Conservation (phyloP, 2,329 filamentous ascomycete species). For the Ophiostoma sp. region DNA sequence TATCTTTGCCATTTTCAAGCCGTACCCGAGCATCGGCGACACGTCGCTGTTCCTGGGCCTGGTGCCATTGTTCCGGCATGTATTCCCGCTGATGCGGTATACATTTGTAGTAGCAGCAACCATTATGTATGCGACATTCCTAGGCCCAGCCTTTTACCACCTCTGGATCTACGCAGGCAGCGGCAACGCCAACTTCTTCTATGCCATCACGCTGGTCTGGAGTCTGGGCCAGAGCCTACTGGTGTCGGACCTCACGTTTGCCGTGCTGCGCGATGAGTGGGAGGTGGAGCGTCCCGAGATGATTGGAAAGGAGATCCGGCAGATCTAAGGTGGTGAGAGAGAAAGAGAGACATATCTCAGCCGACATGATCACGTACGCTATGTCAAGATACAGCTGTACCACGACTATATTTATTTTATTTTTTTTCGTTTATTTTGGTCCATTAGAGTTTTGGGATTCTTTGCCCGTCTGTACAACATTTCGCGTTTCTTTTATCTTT, state of each 20-base stretch:
- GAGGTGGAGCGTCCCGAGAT: conserved; percentile 87
- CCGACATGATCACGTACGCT: not conserved
- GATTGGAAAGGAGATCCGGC: conserved; percentile 78
- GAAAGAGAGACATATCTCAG: not conserved
- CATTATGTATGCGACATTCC: conserved; percentile 77
- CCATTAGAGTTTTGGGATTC: not conserved
- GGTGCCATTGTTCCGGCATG: conserved; percentile 80
- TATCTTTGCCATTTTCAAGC: conserved; percentile 92
- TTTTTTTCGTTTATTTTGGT: not conserved
- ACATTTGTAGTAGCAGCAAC: conserved; percentile 79
- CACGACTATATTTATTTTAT: not conserved
- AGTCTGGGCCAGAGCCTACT: conserved; percentile 82
- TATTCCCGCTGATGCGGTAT: conserved; percentile 91
- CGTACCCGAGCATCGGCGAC: conserved; percentile 90
- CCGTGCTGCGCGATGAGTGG: conserved; percentile 85
- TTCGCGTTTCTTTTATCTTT: not conserved
- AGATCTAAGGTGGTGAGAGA: conserved; percentile 51
- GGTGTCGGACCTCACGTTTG: conserved; percentile 82
- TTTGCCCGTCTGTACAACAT: conserved; percentile 1
- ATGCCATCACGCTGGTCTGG: conserved; percentile 98
- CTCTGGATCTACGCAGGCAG: conserved; percentile 98
- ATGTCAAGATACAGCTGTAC: not conserved
- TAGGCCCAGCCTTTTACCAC: conserved; percentile 93
- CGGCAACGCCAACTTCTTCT: conserved; percentile 98
- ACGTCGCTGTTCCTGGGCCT: conserved; percentile 78